phyloP scores from a whole-genome alignment of 176 grass and related monocot species.

The Secale cereale region DNA sequence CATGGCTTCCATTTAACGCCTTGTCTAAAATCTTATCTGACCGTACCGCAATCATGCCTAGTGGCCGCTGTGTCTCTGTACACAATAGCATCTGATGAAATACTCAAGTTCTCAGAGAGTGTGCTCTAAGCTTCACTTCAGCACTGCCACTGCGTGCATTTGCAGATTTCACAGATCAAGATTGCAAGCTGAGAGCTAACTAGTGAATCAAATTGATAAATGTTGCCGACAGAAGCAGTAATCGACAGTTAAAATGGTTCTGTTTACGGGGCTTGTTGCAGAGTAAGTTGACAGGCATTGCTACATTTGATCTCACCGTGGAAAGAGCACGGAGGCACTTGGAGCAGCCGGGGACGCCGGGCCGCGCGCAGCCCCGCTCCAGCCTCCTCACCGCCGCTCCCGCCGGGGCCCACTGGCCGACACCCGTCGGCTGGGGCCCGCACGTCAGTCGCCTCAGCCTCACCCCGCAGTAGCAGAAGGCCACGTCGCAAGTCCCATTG shows the following conservation, averaged over 20 bases:
- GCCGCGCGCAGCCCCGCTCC: slow-evolving; percentile 47
- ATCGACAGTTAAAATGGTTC: neutral
- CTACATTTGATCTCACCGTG: slow-evolving; percentile 35
- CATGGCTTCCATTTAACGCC: slow-evolving; percentile 35
- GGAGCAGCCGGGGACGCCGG: slow-evolving; percentile 62
- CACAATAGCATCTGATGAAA: neutral
- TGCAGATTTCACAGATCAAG: neutral
- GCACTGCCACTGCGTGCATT: no score
- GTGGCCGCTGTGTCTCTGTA: neutral
- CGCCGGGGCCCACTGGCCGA: slow-evolving; percentile 40
- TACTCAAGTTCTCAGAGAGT: neutral
- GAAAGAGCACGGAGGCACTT: slow-evolving; percentile 71
- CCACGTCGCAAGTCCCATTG: slow-evolving; percentile 76
- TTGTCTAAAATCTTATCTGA: slow-evolving; percentile 17
- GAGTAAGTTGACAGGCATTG: neutral
- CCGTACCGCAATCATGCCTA: neutral
- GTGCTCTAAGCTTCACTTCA: neutral
- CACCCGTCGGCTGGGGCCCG: slow-evolving; percentile 9
- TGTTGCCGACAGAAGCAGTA: no score
- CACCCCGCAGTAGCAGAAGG: slow-evolving; percentile 81
- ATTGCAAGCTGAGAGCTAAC: neutral
- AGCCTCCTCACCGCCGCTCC: slow-evolving; percentile 31
- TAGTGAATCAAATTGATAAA: no score
- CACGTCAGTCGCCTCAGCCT: slow-evolving; percentile 63
- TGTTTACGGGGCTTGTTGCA: neutral